Evolutionary conservation across 1,284 basidiomycete genomes (phyloP), one percentile per base, ranked within the genome.

Genomic region (Exobasidium cylindrosporum): DNA sequence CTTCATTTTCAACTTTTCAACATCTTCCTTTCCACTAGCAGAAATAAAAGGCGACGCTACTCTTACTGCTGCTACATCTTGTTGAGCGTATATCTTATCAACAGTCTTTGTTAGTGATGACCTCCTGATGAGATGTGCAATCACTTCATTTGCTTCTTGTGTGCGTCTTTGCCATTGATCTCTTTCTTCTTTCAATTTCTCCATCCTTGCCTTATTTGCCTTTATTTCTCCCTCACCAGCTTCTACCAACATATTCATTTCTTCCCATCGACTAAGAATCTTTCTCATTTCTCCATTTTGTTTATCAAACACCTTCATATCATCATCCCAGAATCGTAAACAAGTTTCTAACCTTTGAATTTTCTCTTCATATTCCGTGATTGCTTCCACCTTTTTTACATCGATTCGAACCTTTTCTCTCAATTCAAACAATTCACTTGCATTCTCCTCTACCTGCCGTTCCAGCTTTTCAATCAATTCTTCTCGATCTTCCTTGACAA

Each of bases 271-370:
- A 24, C 57, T 60, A 17, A 73, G 54, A 49, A 78, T 55, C 59
- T 62, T 63, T 55, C 72, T 66, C 73, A 78, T 76, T 66, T 77
- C 68, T 21, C 35, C 29, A 45, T 70, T 54, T 68, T 78, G 76
- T 54, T 46, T 58, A 47, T 77, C 70, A 64, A 69, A 73, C 58
- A 67, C 65, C 7, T 59, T 11, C 54, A 78, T 66, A 24, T 77
- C 75, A 1, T 62, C 54, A 43, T 74, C 76, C 76, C 75, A 77
- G 47, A 70, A 66, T 17, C 65, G 56, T 13, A 78, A 44, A 35
- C 68, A 68, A 24, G 44, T 47, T 11, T 63, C 68, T 17, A 76
- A 58, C 61, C 71, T 65, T 11, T 52, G 58, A 6, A 74, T 67
- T 54, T 72, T 68, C 2, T 46, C 60, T 44, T 73, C 72, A 50